These are phyloP conservation scores for Bocquillonia castaneifolia DNA, from an alignment of 441 rosid species.

Conservation along the genomic window DNA sequence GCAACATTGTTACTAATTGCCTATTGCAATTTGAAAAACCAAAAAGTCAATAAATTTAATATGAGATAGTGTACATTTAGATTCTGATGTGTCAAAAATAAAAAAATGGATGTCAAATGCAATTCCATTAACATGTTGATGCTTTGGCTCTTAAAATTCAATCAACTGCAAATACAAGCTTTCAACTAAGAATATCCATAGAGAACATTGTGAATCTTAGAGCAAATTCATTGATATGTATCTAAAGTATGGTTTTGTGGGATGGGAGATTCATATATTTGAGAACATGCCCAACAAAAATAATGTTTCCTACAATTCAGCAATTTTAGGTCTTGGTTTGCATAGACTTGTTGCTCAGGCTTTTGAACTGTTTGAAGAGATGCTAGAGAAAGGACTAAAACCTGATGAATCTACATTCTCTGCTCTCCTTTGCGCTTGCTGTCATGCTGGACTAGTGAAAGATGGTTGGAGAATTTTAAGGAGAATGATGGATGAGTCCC, in stretches of 20 bases:
- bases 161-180: too few relatives aligned
- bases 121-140: too few relatives aligned
- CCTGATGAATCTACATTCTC: slow-evolving; percentile 75
- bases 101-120: too few relatives aligned
- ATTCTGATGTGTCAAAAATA: too few relatives aligned
- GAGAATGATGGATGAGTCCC: slow-evolving; percentile 61
- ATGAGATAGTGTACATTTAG: too few relatives aligned
- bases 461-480: slow-evolving; percentile 53
- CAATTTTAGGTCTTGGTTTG: slow-evolving; percentile 65
- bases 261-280: slow-evolving; percentile 45
- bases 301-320: slow-evolving; percentile 57
- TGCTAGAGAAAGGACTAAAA: slow-evolving; percentile 39
- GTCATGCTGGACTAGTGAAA: slow-evolving; percentile 64
- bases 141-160: too few relatives aligned
- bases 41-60: too few relatives aligned
- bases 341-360: slow-evolving; percentile 60
- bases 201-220: too few relatives aligned
- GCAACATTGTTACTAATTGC: too few relatives aligned
- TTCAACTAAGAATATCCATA: too few relatives aligned
- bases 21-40: too few relatives aligned
- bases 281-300: slow-evolving; percentile 38
- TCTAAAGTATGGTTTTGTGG: slow-evolving; percentile 62
- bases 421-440: slow-evolving; percentile 75
- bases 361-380: slow-evolving; percentile 50
- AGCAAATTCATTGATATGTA: too few relatives aligned